Conservation (phyloP, 306 rosid species). For the Vigna trinervia region DNA sequence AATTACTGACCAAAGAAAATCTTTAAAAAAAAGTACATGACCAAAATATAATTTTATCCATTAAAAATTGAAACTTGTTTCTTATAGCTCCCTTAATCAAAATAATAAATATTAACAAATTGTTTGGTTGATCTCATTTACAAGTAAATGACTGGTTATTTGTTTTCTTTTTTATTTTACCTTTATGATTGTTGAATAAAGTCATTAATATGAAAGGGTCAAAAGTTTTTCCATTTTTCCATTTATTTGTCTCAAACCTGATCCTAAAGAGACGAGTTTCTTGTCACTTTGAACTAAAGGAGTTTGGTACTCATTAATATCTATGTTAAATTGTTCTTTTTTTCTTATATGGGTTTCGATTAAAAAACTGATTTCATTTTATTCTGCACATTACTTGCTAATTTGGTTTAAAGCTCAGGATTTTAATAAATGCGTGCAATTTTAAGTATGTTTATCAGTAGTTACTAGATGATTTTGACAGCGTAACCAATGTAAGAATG, state of each 20-base stretch:
- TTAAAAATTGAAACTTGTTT: no score
- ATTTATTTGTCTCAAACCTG: not conserved
- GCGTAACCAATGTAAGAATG: constrained; percentile 16
- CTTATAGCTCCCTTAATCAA: no score
- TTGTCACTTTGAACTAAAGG: not conserved
- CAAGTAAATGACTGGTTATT: no score
- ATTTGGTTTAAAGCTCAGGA: not conserved
- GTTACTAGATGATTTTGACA: constrained; percentile 44
- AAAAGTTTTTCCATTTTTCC: not conserved
- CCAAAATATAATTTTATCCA: no score
- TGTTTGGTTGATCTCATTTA: no score
- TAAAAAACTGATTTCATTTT: not conserved
- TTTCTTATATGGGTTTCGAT: not conserved
- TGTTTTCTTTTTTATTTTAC: no score
- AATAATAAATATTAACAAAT: no score
- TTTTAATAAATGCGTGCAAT: not conserved
- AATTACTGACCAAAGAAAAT: no score
- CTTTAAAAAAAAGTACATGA: no score
- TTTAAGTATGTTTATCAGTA: not conserved
- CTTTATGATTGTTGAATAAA: not conserved
- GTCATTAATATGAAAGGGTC: not conserved
- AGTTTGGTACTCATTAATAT: not conserved
- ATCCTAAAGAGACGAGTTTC: not conserved
- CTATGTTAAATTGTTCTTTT: not conserved
- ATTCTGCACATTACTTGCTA: not conserved